Evolutionary conservation across 2,329 filamentous ascomycete species (phyloP).

Genomic region (Colletotrichum trifolii): DNA sequence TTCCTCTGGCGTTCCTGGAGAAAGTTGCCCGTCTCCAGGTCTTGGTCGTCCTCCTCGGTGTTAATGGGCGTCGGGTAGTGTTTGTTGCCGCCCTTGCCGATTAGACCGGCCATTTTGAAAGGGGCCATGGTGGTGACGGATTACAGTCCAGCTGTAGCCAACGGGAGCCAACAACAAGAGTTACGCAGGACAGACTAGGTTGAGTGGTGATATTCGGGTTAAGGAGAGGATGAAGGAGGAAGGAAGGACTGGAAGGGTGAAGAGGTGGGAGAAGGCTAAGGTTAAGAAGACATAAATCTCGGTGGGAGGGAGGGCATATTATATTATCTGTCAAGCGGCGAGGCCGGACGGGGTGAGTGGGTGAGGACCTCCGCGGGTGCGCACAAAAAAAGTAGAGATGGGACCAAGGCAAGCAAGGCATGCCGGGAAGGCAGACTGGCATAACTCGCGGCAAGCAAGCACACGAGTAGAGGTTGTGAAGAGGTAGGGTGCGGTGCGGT

Average conservation of each 20-base stretch:
- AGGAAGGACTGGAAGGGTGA: constrained; percentile 31
- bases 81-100: constrained; percentile 37
- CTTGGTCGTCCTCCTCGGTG: constrained; percentile 36
- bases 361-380: constrained; percentile 29
- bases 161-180: constrained; percentile 23
- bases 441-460: constrained; percentile 24
- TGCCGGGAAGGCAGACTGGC: constrained; percentile 24
- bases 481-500: too few species aligned
- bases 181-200: constrained; percentile 26
- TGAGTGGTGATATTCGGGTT: constrained; percentile 17
- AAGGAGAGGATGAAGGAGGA: constrained; percentile 15
- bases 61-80: constrained; percentile 35
- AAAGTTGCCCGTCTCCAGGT: constrained; percentile 37
- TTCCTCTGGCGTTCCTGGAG: constrained; percentile 35
- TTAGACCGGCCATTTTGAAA: constrained; percentile 36
- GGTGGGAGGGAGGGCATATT: constrained; percentile 36
- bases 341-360: constrained; percentile 31
- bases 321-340: constrained; percentile 37
- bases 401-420: constrained; percentile 20
- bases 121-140: constrained; percentile 32
- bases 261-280: constrained; percentile 23
- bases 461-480: not conserved
- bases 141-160: constrained; percentile 37
- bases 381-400: constrained; percentile 29
- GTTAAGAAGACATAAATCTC: constrained; percentile 18